Conservation (phyloP, 1,284 basidiomycete species). For the Meripilus lineatus region DNA sequence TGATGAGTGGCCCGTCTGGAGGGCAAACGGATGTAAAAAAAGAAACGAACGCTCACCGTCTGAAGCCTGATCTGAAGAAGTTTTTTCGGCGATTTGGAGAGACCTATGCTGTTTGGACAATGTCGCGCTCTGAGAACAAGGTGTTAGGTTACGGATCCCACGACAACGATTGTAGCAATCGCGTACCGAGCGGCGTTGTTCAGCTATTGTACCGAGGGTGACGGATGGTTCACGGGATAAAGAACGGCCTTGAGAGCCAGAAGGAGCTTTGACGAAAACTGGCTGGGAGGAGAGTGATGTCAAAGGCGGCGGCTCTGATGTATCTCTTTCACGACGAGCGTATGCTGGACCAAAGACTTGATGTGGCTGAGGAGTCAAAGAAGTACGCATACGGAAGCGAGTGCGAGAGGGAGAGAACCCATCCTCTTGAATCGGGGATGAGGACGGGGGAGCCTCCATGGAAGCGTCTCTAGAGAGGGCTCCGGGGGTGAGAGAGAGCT, state of each 20-base stretch:
- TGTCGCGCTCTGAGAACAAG: background rate
- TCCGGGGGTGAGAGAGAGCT: constrained; percentile 11
- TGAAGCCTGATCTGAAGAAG: background rate
- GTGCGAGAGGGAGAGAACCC: constrained; percentile 40
- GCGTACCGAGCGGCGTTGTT: constrained; percentile 38
- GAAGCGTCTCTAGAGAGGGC: constrained; percentile 26
- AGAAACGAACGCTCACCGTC: background rate
- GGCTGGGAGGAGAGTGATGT: constrained; percentile 55
- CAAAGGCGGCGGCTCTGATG: constrained; percentile 66
- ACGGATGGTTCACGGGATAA: constrained; percentile 23
- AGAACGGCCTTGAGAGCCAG: constrained; percentile 24
- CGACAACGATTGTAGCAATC: too few relatives aligned
- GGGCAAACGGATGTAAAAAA: background rate
- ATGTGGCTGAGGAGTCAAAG: constrained; percentile 62
- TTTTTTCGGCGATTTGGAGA: too few relatives aligned
- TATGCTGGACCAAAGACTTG: constrained; percentile 41
- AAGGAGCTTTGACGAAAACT: constrained; percentile 62
- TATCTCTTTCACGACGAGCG: constrained; percentile 35
- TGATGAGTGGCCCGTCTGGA: background rate
- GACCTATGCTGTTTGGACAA: background rate
- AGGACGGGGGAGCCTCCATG: constrained; percentile 18
- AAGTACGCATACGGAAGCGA: constrained; percentile 58
- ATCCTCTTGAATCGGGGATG: constrained; percentile 30
- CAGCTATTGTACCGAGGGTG: constrained; percentile 61
- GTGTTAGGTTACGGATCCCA: too few relatives aligned